These are phyloP conservation scores for Hypoxylon sp. DNA, from an alignment of 2,329 filamentous ascomycete species.

Conservation along the genomic window DNA sequence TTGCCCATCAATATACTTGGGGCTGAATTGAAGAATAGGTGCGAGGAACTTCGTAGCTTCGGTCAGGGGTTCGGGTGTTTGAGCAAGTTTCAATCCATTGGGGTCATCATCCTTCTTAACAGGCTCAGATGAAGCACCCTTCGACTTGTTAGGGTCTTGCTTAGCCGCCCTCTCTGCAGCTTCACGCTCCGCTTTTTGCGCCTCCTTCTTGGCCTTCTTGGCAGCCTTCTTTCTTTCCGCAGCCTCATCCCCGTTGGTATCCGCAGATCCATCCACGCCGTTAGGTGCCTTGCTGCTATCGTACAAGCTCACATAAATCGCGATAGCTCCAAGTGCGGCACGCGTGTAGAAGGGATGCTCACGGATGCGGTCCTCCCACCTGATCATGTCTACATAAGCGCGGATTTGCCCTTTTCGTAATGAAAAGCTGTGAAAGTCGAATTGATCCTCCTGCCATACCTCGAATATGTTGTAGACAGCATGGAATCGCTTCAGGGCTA, in stretches of 20 bases:
- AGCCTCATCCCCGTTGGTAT: conserved; percentile 67
- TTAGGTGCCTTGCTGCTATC: conserved; percentile 80
- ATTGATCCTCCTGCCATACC: conserved; percentile 97
- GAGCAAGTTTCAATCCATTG: conserved; percentile 81
- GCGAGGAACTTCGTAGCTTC: conserved; percentile 90
- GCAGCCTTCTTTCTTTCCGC: conserved; percentile 86
- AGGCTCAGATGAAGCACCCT: conserved; percentile 72
- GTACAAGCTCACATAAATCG: conserved; percentile 83
- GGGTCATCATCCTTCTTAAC: conserved; percentile 96
- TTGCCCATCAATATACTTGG: conserved; percentile 86
- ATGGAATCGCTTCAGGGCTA: conserved; percentile 94
- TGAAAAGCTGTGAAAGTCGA: conserved; percentile 98
- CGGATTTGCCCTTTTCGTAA: conserved; percentile 96
- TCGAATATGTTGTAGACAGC: conserved; percentile 94
- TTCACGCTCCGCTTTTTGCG: conserved; percentile 79
- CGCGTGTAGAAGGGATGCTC: conserved; percentile 94
- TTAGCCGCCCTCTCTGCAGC: conserved; percentile 84
- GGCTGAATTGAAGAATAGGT: conserved; percentile 85
- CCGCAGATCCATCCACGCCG: conserved; percentile 69
- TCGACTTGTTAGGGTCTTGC: conserved; percentile 86
- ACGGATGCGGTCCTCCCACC: conserved; percentile 92
- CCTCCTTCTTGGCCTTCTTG: conserved; percentile 91
- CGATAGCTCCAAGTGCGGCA: conserved; percentile 84
- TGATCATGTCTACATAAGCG: conserved; percentile 95
- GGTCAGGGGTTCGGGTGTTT: conserved; percentile 85